Evolutionary conservation across 768 basidiomycete genomes (phyloP).

Genomic region (Rhodotorula taiwanensis): DNA sequence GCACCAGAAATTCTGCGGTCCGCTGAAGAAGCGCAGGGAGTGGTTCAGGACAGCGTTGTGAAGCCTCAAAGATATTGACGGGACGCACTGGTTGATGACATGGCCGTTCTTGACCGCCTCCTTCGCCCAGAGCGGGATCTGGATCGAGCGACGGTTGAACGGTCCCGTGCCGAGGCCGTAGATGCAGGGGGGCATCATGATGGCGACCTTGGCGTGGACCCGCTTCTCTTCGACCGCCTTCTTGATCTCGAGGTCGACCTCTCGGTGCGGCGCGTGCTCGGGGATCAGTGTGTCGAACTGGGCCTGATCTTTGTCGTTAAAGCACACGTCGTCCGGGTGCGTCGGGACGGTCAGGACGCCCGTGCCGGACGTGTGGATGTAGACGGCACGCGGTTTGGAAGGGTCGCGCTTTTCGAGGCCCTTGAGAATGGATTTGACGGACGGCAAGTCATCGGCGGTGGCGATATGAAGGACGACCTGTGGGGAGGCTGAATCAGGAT

Average conservation of each 20-base stretch:
- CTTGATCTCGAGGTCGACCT: slow-evolving; percentile 31
- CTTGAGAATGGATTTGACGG: slow-evolving; percentile 29
- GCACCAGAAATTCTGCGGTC: slow-evolving; percentile 15
- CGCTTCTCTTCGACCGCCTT: slow-evolving; percentile 17
- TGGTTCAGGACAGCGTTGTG: not conserved
- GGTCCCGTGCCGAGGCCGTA: slow-evolving; percentile 32
- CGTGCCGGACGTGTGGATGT: slow-evolving; percentile 33
- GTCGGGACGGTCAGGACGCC: slow-evolving; percentile 14
- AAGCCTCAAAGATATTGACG: not conserved
- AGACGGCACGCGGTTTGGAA: slow-evolving; percentile 13
- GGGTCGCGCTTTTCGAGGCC: slow-evolving; percentile 19
- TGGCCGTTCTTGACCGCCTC: slow-evolving; percentile 5
- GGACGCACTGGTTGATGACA: slow-evolving; percentile 3
- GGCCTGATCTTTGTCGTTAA: slow-evolving; percentile 19
- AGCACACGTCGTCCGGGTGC: slow-evolving; percentile 18
- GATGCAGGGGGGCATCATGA: slow-evolving; percentile 26
- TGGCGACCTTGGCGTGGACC: slow-evolving; percentile 26
- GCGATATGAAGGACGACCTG: slow-evolving; percentile 34
- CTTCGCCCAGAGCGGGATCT: slow-evolving; percentile 17
- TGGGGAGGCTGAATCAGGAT: not conserved
- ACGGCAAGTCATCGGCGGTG: slow-evolving; percentile 33
- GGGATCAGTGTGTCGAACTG: slow-evolving; percentile 22
- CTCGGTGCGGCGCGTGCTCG: slow-evolving; percentile 26
- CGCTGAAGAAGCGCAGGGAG: not conserved
- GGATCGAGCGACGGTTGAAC: slow-evolving; percentile 26